Evolutionary conservation across 2,329 filamentous ascomycete genomes (phyloP).

Genomic region (Colletotrichum higginsianum): DNA sequence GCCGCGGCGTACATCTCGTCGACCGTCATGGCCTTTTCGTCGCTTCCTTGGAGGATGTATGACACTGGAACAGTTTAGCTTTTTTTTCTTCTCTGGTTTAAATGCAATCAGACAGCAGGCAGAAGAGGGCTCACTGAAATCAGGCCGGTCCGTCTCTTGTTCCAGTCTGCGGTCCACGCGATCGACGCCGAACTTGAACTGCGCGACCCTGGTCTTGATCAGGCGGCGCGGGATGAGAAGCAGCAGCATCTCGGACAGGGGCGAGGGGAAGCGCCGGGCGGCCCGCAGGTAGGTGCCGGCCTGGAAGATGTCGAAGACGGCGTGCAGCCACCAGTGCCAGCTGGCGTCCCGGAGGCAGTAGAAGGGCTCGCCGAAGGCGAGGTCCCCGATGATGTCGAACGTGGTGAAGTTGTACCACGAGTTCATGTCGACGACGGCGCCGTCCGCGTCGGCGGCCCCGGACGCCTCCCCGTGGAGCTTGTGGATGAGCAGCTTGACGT

Average conservation of each 20-base stretch:
- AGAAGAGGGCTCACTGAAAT: constrained; percentile 36
- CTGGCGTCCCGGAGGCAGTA: constrained; percentile 45
- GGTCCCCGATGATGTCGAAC: constrained; percentile 51
- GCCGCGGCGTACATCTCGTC: constrained; percentile 37
- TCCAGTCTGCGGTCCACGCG: constrained; percentile 28
- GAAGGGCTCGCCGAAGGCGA: constrained; percentile 50
- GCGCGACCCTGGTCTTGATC: constrained; percentile 32
- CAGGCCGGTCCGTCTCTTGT: constrained; percentile 27
- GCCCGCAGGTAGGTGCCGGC: constrained; percentile 37
- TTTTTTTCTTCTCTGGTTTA: too few species aligned
- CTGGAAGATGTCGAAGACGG: constrained; percentile 46
- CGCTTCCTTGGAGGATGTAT: constrained; percentile 33
- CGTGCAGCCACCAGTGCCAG: constrained; percentile 48
- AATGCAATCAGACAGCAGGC: too few species aligned
- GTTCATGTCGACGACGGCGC: constrained; percentile 44
- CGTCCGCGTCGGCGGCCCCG: constrained; percentile 13
- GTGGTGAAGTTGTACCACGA: constrained; percentile 50
- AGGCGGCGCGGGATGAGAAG: constrained; percentile 35
- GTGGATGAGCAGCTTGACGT: constrained; percentile 48
- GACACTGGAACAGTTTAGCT: constrained; percentile 18
- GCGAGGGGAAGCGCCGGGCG: constrained; percentile 32
- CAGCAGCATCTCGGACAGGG: constrained; percentile 31
- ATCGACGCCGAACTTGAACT: constrained; percentile 38
- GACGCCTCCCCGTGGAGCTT: constrained; percentile 40
- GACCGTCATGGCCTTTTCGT: constrained; percentile 31